A percentile compares a stretch with the other conserved stretches of the same genome.
phyloP scores from a whole-genome alignment of 2,329 filamentous ascomycete species.

The Colletotrichum karsti region DNA sequence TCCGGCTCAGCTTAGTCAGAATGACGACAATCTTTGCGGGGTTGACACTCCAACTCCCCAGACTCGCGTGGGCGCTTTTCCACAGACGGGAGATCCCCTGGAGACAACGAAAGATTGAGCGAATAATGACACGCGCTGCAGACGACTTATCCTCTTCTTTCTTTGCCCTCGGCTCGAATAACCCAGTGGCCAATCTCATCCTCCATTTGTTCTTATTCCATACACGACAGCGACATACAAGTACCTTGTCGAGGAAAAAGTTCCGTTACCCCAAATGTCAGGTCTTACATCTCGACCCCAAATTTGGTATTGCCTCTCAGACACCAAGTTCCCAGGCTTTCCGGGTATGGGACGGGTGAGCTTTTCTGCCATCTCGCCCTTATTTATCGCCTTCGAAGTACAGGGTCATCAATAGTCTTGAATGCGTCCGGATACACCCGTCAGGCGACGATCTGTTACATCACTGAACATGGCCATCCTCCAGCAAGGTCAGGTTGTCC shows the following conservation, averaged over 20 bases:
- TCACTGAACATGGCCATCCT: constrained; percentile 9
- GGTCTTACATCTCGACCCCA: background rate
- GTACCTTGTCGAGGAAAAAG: background rate
- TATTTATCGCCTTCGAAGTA: background rate
- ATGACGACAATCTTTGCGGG: constrained; percentile 30
- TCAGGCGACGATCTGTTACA: constrained; percentile 20
- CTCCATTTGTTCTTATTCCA: background rate
- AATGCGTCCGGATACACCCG: constrained; percentile 17
- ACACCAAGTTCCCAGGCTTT: constrained; percentile 10
- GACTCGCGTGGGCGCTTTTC: background rate
- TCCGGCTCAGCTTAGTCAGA: constrained; percentile 17
- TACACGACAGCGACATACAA: too few species aligned
- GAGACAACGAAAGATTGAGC: constrained; percentile 10
- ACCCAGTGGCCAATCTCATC: background rate
- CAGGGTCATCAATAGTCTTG: background rate
- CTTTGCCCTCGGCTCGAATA: background rate
- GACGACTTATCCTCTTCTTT: background rate
- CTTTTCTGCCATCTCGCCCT: background rate
- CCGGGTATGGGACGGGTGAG: background rate
- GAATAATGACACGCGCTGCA: constrained; percentile 5
- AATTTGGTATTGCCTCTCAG: background rate
- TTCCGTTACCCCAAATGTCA: background rate
- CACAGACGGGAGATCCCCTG: background rate
- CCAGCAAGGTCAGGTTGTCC: constrained; percentile 9
- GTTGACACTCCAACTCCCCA: constrained; percentile 10